Evolutionary conservation across 352 stramenopile genomes (phyloP), one percentile per base, ranked within the genome.

Genomic region (Globisporangium takayamanum): DNA sequence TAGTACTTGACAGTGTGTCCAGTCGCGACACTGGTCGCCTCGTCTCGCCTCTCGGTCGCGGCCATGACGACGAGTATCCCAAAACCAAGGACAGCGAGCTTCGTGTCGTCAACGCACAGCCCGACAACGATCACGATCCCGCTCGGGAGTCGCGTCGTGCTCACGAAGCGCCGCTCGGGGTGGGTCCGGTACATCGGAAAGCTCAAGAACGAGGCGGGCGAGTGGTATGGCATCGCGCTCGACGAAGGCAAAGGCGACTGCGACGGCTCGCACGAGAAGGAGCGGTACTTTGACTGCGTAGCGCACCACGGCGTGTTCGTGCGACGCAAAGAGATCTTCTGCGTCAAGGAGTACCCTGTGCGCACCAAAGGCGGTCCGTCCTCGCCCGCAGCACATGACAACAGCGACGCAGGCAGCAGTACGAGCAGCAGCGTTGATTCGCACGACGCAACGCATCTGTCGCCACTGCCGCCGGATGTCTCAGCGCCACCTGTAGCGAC

Each of bases 181-280:
- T 78, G 64, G 36, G 76, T 87, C n/a, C 69, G 68, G n/a, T 87
- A 83, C 57, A 70, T 86, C 14, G 78, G 76, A 5, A 86, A 83
- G 62, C 59, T 89, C 45, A 69, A 65, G 16, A 72, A 72, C 56
- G 76, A 84, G 33, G 66, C 65, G 0, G 78, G 78, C 45, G 78
- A 89, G 50, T 89, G 78, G 76, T 89, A 89, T 53, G 78, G 78
- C 53, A 68, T 89, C 41, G 78, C 68, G 3, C 63, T 89, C 30
- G 73, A 89, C 57, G 76, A 89, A 55, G 65, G 76, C 57, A 87
- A 83, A 60, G 78, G 78, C 37, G 68, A 86, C 39, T 63, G 72
- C 41, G 76, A 89, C 45, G 78, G 78, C 4, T 61, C 64, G n/a
- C 70, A 56, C 47, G 64, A 72, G 7, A 80, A 78, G 45, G 69